A percentile compares a stretch with the other conserved stretches of the same genome.
phyloP scores from a whole-genome alignment of 495 filamentous ascomycete species.

The Pseudevernia furfuracea region DNA sequence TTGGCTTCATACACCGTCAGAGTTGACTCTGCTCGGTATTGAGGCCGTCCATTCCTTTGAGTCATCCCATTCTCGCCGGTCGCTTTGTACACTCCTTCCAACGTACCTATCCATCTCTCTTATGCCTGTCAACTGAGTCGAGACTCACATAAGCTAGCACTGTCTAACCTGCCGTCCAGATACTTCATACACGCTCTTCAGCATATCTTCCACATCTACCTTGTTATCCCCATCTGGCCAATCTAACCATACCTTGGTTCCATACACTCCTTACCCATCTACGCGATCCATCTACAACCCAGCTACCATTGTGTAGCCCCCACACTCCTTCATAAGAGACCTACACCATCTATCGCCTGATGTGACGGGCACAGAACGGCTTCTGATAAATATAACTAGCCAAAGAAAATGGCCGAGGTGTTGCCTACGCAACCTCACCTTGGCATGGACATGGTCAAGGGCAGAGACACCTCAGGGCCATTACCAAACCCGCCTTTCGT shows the following conservation, averaged over 20 bases:
- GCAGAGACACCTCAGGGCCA: slow-evolving; percentile 30
- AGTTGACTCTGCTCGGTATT: slow-evolving; percentile 22
- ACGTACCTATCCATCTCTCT: neutral
- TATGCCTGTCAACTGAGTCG: neutral
- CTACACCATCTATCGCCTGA: neutral
- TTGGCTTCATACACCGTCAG: slow-evolving; percentile 25
- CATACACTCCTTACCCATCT: neutral
- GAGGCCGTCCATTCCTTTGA: slow-evolving; percentile 29
- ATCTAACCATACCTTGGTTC: neutral
- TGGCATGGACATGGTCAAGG: slow-evolving; percentile 15
- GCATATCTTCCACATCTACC: neutral
- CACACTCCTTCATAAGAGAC: neutral
- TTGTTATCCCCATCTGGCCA: neutral
- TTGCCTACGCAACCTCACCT: slow-evolving; percentile 18
- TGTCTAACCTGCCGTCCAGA: neutral
- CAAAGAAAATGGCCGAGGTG: slow-evolving; percentile 19
- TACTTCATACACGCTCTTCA: neutral
- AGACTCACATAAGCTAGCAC: neutral
- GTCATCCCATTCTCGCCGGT: slow-evolving; percentile 9
- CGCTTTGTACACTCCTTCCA: slow-evolving; percentile 23
- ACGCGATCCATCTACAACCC: slow-evolving; percentile 1
- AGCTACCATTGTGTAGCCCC: neutral
- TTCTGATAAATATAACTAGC: neutral
- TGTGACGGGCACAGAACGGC: neutral
- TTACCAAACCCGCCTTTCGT: slow-evolving; percentile 65